A percentile compares a stretch with the other conserved stretches of the same genome.
These are phyloP conservation scores for Chamaecrista fasciculata DNA, from an alignment of 306 rosid species.

Conservation along the genomic window DNA sequence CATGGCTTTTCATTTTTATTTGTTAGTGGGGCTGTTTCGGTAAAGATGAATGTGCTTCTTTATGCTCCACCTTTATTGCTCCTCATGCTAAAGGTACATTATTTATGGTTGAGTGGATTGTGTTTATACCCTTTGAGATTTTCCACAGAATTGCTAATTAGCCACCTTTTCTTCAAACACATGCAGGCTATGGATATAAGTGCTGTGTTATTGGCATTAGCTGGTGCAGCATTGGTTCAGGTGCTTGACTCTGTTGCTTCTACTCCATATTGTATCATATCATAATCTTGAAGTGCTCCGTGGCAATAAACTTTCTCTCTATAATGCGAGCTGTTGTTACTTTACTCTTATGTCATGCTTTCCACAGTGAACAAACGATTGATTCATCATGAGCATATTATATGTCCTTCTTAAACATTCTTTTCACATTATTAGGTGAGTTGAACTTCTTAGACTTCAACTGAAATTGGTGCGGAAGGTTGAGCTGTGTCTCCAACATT, in stretches of 20 bases:
- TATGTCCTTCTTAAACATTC: constrained; percentile 29
- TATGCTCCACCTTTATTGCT: constrained; percentile 85
- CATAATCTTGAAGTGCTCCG: background rate
- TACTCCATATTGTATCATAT: constrained; percentile 6
- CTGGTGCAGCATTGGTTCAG: constrained; percentile 91
- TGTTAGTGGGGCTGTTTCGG: constrained; percentile 79
- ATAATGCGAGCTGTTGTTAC: constrained; percentile 9
- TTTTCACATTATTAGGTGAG: constrained; percentile 60
- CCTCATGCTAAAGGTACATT: constrained; percentile 80
- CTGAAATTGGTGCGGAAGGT: constrained; percentile 32
- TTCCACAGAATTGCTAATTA: constrained; percentile 24
- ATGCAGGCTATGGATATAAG: constrained; percentile 71
- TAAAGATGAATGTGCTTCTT: constrained; percentile 96
- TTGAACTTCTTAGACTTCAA: constrained; percentile 50
- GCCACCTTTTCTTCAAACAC: constrained; percentile 21
- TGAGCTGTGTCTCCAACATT: constrained; percentile 37
- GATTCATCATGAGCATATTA: constrained; percentile 34
- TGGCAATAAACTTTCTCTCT: constrained; percentile 1
- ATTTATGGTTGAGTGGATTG: constrained; percentile 11
- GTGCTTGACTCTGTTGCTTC: constrained; percentile 39
- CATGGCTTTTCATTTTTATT: constrained; percentile 33
- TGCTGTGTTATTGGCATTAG: constrained; percentile 71
- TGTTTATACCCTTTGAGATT: background rate
- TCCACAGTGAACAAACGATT: constrained; percentile 29
- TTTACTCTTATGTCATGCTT: constrained; percentile 23